Evolutionary conservation across 2,329 filamentous ascomycete species (phyloP), one percentile per base, ranked within the genome.

Genomic region (Paraconiothyrium sp.): DNA sequence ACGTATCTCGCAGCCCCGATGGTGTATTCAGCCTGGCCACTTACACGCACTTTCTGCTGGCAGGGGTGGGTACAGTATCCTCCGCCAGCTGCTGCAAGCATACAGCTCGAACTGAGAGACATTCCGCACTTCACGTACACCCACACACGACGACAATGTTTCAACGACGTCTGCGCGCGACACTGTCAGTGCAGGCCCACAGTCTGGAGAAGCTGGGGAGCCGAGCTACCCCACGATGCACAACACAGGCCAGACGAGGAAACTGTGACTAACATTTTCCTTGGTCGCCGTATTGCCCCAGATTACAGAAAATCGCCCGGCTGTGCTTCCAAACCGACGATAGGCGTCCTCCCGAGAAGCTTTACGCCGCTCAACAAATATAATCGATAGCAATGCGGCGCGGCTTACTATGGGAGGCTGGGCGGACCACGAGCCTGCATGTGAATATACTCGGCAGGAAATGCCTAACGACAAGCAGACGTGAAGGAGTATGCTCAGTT

Each of bases 141-240:
- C 11, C 20, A 20, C 20, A 14, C 16, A 8, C 32, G 30, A 50
- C 16, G 6, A 41, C 27, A 41, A 54, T 13, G 22, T n/a, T 13
- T n/a, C 20, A 22, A 24, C n/a, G 2, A 14, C 34, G n/a, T 8
- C 14, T 16, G 50, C 50, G 41, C 35, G 50, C 50, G 50, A 54
- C 50, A 32, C 49, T 39, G 50, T 52, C 50, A 41, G 50, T 41
- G 50, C 34, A 52, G 50, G 37, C 32, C 50, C 27, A 7, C 35
- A 16, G 11, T 22, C 35, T 34, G 50, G 35, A 22, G 30, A 54
- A 54, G 6, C 32, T 54, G 50, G 35, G 50, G 50, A 54, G 35
- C 50, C 35, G 50, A 54, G 50, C 50, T 54, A 24, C 49, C 49
- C 20, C n/a, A 39, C 7, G 8, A 52, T 30, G 50, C 35, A 30